These are phyloP conservation scores for Eutypella sp. DNA, from an alignment of 2,329 filamentous ascomycete genomes.

Conservation along the genomic window DNA sequence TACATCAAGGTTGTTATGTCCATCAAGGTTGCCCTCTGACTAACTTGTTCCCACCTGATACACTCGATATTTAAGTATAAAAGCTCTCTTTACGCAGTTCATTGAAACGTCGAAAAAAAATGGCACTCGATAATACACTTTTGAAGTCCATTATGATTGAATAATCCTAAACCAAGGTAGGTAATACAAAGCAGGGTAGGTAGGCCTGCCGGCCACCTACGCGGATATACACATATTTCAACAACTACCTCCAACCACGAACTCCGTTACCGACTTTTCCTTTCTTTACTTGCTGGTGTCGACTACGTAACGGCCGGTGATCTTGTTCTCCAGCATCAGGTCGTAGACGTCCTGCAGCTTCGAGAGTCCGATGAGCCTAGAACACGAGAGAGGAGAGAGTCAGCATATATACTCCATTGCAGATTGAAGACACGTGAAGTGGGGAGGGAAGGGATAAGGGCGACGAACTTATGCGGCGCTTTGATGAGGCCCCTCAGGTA, in stretches of 20 bases:
- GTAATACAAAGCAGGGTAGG: too few species aligned
- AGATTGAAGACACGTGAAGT: neutral
- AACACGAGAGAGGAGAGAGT: neutral
- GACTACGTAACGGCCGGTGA: constrained; percentile 1
- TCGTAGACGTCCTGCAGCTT: constrained; percentile 1
- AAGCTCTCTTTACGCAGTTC: too few species aligned
- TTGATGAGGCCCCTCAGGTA: constrained; percentile 79
- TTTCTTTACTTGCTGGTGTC: neutral
- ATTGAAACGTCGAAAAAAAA: too few species aligned
- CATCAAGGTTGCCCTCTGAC: neutral
- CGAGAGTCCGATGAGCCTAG: constrained; percentile 1
- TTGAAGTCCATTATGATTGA: too few species aligned
- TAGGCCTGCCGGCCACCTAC: too few species aligned
- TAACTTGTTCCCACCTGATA: neutral
- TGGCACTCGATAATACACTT: too few species aligned
- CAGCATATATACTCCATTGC: neutral
- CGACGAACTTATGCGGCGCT: constrained; percentile 66
- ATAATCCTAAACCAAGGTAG: too few species aligned
- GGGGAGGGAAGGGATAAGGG: neutral
- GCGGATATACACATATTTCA: too few species aligned
- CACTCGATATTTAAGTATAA: too few species aligned
- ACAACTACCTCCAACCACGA: neutral
- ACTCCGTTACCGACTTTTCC: neutral
- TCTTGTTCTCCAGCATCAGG: neutral
- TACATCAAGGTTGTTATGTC: neutral